These are phyloP conservation scores for Scedosporium dehoogii DNA, from an alignment of 2,329 filamentous ascomycete species.

Conservation along the genomic window DNA sequence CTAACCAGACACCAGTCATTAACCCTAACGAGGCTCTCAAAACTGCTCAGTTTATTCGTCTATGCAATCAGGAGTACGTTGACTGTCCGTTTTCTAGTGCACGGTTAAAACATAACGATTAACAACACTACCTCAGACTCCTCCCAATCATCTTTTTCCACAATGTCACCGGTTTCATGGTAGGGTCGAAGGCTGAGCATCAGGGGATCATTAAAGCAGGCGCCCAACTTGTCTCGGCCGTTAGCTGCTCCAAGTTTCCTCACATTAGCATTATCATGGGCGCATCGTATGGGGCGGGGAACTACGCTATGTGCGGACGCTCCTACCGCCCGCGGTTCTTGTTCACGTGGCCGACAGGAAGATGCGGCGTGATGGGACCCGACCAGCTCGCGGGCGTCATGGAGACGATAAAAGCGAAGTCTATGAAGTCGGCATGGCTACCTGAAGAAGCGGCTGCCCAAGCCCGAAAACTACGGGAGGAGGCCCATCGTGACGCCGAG, in stretches of 20 bases:
- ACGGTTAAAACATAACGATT: too few species aligned
- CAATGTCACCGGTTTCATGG: constrained; percentile 39
- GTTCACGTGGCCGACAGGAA: constrained; percentile 19
- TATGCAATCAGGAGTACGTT: constrained; percentile 30
- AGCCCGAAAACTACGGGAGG: too few species aligned
- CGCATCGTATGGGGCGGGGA: constrained; percentile 33
- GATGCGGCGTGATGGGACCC: constrained; percentile 16
- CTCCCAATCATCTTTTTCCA: constrained; percentile 32
- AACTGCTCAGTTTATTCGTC: constrained; percentile 29
- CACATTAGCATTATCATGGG: constrained; percentile 34
- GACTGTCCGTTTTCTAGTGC: too few species aligned
- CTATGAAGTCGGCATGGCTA: too few species aligned
- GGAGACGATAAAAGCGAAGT: constrained; percentile 12
- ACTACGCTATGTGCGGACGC: constrained; percentile 35
- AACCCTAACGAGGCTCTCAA: constrained; percentile 29
- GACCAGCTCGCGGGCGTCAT: constrained; percentile 16
- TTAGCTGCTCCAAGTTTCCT: constrained; percentile 30
- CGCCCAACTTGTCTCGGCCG: constrained; percentile 33
- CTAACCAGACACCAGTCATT: constrained; percentile 29
- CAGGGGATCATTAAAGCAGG: constrained; percentile 32
- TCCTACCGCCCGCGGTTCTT: constrained; percentile 30
- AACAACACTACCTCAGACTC: constrained; percentile 13
- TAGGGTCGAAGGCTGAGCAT: constrained; percentile 32
- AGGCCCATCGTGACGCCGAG: too few species aligned
- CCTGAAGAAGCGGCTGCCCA: too few species aligned